A percentile compares a stretch with the other conserved stretches of the same genome.
These are phyloP conservation scores for Rhynchosporium agropyri DNA, from an alignment of 2,329 filamentous ascomycete genomes.

Conservation along the genomic window DNA sequence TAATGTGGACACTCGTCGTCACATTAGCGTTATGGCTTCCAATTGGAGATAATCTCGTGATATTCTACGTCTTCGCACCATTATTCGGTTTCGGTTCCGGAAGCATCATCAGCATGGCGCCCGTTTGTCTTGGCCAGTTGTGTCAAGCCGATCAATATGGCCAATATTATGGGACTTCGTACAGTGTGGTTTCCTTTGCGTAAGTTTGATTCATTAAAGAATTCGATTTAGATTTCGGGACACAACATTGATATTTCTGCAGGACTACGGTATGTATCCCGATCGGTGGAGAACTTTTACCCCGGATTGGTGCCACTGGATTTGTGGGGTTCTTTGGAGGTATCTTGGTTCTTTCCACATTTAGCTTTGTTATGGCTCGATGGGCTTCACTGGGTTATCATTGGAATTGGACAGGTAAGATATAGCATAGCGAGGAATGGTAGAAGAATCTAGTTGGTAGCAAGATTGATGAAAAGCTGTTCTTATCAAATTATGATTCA, in stretches of 20 bases:
- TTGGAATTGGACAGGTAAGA: constrained; percentile 39
- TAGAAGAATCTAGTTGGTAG: not conserved
- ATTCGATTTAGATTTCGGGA: not conserved
- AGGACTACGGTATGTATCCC: constrained; percentile 39
- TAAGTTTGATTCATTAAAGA: constrained; percentile 28
- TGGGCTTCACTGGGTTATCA: constrained; percentile 39
- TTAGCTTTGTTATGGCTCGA: constrained; percentile 37
- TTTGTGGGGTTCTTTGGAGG: constrained; percentile 39
- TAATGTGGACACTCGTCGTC: constrained; percentile 32
- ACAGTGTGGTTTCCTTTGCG: constrained; percentile 39
- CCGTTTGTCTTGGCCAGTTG: constrained; percentile 39
- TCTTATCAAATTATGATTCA: not conserved
- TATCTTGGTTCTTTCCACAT: constrained; percentile 33
- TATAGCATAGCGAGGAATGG: constrained; percentile 13
- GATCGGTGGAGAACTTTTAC: constrained; percentile 36
- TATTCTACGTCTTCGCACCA: constrained; percentile 39
- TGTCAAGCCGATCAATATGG: constrained; percentile 40
- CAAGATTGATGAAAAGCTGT: not conserved
- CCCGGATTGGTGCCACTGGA: constrained; percentile 29
- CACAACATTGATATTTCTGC: not conserved
- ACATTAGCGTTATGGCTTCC: constrained; percentile 37
- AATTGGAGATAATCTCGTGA: constrained; percentile 30
- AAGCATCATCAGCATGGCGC: constrained; percentile 39
- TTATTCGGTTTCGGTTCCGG: constrained; percentile 40
- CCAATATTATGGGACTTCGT: constrained; percentile 38